Evolutionary conservation across 805 yeast species (phyloP).

Genomic region (Suhomyces sp.): DNA sequence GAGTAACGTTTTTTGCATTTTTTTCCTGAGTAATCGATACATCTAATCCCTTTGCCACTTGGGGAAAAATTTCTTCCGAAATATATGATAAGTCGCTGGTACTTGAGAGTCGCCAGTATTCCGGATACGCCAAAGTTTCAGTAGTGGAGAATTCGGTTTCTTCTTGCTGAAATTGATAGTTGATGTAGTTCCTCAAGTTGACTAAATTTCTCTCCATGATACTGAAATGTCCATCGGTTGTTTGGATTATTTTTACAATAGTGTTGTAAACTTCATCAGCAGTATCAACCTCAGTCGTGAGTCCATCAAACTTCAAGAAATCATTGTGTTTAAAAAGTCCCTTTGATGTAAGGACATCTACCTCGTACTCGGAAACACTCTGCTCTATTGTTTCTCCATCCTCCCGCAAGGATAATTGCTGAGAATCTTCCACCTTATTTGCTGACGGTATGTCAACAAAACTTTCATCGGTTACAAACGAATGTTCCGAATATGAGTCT

Average conservation of each 20-base stretch:
- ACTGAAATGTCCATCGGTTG: conserved; percentile 25
- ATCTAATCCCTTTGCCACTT: conserved; percentile 3
- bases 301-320: conserved; percentile 19
- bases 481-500: no score
- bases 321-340: conserved; percentile 2
- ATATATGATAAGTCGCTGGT: conserved; percentile 10
- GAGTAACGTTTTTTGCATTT: conserved; percentile 9
- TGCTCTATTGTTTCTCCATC: no score
- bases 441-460: no score
- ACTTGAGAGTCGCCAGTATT: conserved; percentile 18
- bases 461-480: no score
- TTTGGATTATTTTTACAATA: conserved; percentile 21
- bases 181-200: conserved; percentile 13
- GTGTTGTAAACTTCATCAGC: conserved; percentile 14
- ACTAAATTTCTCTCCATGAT: conserved; percentile 22
- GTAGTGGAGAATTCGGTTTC: not conserved
- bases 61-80: conserved; percentile 1
- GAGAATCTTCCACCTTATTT: no score
- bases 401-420: no score
- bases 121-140: conserved; percentile 8
- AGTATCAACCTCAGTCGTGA: conserved; percentile 7
- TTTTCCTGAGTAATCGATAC: conserved; percentile 4
- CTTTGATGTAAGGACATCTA: conserved; percentile 8
- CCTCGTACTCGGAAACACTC: conserved; percentile 3
- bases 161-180: conserved; percentile 6